phyloP scores from a whole-genome alignment of 176 grass and related monocot genomes.

The Carex pumila region DNA sequence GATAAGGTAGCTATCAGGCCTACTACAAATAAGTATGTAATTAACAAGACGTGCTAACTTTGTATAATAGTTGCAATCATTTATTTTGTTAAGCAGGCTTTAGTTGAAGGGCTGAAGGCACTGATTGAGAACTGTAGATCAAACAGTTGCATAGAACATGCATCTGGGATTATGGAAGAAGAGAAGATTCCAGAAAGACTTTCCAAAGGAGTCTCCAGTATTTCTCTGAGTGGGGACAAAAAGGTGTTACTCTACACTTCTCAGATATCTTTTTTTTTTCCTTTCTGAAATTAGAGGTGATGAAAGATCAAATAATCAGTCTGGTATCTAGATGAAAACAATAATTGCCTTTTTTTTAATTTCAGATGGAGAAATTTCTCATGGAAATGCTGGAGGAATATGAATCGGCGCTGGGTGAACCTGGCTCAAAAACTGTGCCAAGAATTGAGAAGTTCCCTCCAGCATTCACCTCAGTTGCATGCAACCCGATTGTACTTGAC shows the following conservation, averaged over 20 bases:
- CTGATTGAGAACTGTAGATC: conserved; percentile 84
- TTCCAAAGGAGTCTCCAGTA: conserved; percentile 75
- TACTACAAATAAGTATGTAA: neutral
- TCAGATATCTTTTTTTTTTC: neutral
- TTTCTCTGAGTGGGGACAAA: conserved; percentile 54
- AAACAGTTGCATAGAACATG: conserved; percentile 89
- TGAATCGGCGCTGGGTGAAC: conserved; percentile 70
- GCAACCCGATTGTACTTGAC: conserved; percentile 94
- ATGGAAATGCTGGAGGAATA: conserved; percentile 70
- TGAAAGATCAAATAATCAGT: neutral
- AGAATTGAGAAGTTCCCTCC: conserved; percentile 68
- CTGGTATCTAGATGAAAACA: neutral
- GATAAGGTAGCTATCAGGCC: neutral
- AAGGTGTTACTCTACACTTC: conserved; percentile 39
- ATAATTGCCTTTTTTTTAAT: neutral
- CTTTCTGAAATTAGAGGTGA: neutral
- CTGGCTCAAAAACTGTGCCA: conserved; percentile 43
- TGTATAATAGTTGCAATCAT: neutral
- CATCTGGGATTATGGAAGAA: conserved; percentile 78
- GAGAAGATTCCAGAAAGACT: conserved; percentile 81
- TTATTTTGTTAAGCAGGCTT: conserved; percentile 45
- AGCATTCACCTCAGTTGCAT: conserved; percentile 60
- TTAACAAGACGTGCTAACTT: neutral
- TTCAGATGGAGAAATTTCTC: conserved; percentile 65
- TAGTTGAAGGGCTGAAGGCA: conserved; percentile 59